Base-by-base conservation (phyloP, 169 alveolate species). In the Fabrea salina region DNA sequence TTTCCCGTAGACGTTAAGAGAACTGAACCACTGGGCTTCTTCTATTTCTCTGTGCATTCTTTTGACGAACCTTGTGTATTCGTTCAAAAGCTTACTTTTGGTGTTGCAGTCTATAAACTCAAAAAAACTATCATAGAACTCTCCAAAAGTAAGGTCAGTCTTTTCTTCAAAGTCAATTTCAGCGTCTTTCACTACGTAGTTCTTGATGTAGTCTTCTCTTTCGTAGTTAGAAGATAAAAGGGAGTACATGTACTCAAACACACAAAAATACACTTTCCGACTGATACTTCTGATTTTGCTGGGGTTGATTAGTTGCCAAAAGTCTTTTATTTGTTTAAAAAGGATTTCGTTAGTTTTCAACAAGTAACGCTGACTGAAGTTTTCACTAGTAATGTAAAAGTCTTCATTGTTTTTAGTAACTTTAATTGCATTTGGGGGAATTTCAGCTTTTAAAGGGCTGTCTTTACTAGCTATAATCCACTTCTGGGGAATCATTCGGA, bases 301-400 rank as follows among this genome's bases (percentile, higher is more conserved):
- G 11, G 78, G 78, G 61, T 68, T 68, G 2, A 68, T 0, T 8
- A 68, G 19, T n/a, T 68, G 61, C 78, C 78, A 68, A 25, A 68
- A 27, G 40, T 37, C n/a, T 39, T 19, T 25, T 8, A 44, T 44
- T 1, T 32, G 40, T 22, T 43, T 11, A 1, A 68, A 44, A 16
- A 43, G 30, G n/a, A 8, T 30, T 11, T 16, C n/a, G 3, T 37
- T 44, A n/a, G 37, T 33, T 37, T 68, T 68, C n/a, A 68, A 8
- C 19, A 13, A 33, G 8, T 41, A 13, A 43, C 61, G 25, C 41
- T 68, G 40, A 13, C n/a, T n/a, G 56, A 47, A 47, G 2, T 47
- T 47, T 47, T 47, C 56, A 47, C 56, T 51, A n/a, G n/a, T n/a
- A n/a, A n/a, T n/a, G 25, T 61, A 37, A 33, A 33, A 30, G 13